A percentile compares a stretch with the other conserved stretches of the same genome.
phyloP scores from a whole-genome alignment of 441 rosid species.

The Theobroma grandiflorum region DNA sequence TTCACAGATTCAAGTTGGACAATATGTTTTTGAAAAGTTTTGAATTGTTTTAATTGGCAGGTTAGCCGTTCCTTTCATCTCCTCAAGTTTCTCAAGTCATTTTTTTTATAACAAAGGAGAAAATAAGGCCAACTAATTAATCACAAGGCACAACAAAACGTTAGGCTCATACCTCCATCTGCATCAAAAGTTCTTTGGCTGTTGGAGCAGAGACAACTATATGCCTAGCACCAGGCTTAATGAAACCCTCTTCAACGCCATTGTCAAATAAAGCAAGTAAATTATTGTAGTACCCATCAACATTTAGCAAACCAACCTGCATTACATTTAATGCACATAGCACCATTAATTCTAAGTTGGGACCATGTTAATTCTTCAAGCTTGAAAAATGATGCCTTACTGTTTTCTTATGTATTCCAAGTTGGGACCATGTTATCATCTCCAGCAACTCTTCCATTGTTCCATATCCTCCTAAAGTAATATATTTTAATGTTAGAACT shows the following conservation, averaged over 20 bases:
- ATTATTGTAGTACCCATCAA: slow-evolving; percentile 87
- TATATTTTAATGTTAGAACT: background rate
- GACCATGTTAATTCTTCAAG: slow-evolving; percentile 2
- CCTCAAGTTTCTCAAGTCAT: background rate
- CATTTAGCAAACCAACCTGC: slow-evolving; percentile 93
- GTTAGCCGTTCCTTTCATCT: background rate
- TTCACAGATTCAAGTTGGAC: background rate
- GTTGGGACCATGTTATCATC: slow-evolving; percentile 99
- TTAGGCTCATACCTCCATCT: slow-evolving; percentile 77
- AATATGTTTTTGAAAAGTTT: background rate
- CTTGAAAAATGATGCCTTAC: slow-evolving; percentile 47
- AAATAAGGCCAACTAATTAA: background rate
- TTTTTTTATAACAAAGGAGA: background rate
- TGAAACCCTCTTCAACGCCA: slow-evolving; percentile 92
- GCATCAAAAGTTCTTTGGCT: slow-evolving; percentile 83
- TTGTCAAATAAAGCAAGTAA: slow-evolving; percentile 87
- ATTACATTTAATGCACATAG: slow-evolving; percentile 14
- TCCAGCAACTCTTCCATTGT: slow-evolving; percentile 96
- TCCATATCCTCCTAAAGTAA: slow-evolving; percentile 88
- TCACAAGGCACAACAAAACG: background rate
- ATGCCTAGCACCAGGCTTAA: slow-evolving; percentile 81
- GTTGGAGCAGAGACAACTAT: slow-evolving; percentile 88
- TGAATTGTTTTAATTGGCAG: background rate
- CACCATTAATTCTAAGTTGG: background rate
- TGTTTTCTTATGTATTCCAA: slow-evolving; percentile 94